Base-by-base conservation (phyloP, 1,284 basidiomycete genomes). In the Neonothopanus nambi region DNA sequence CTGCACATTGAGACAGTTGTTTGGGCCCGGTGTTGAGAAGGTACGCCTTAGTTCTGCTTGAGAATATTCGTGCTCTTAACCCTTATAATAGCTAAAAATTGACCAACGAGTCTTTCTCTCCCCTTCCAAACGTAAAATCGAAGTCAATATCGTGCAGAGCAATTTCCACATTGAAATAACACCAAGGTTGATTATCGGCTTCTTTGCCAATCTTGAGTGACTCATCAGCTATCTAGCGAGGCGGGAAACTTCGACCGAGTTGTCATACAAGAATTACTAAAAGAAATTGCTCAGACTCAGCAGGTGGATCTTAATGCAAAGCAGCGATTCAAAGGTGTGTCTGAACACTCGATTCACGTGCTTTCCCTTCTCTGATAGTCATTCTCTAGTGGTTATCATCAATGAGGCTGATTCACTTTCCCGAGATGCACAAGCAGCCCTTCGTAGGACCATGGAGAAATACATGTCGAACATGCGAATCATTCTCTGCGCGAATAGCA, bases 101-200 rank as follows among this genome's bases (percentile, higher is more conserved):
- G 96, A 99, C 70, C 97, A 99, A 78, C 80, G 96, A 52, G 87
- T 98, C 1, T 99, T 99, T 70, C 73, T 98, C 38, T 95, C 95
- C 0, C 96, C 97, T 0, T 95, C 93, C 9, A 93, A 90, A 67
- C 84, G 95, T 56, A 98, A 98, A 70, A 79, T 99, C 28, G 96
- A 99, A 67, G 88, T 99, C 63, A 98, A 98, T 68, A 80, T 99
- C 56, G 96, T 99, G 7, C 91, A 98, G 74, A 93, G 91, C 70
- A 98, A 97, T 70, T 99, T 89, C 68, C 96, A 99, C 72, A 90
- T 99, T 46, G 96, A 99, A 71, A 87, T 99, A 54, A 99, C 97
- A 0, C 97, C 97, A 0, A 96, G 93, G 92, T 93, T 39, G 79
- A 4, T 12, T 20, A 8, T 40, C 30, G 30, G 4, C 13, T 33